Base-by-base conservation (phyloP, 1,284 basidiomycete species). In the Ganoderma leucocontextum region DNA sequence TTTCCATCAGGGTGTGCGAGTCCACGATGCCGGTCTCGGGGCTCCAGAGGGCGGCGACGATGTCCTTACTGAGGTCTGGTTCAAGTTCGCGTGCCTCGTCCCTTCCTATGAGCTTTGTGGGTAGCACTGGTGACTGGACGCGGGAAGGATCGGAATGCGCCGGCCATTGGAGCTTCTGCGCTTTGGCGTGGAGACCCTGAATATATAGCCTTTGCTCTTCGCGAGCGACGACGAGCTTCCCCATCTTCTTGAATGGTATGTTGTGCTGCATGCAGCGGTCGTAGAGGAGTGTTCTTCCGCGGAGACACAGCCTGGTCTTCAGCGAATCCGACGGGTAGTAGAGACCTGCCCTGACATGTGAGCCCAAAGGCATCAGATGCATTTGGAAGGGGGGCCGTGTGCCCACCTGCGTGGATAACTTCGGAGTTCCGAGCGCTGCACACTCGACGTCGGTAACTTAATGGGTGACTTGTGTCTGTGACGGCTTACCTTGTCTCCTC, bases 1-100 rank as follows among this genome's bases (percentile, higher is more conserved):
- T 91, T 73, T 90, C 85, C 88, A 96, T 94, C 60, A 94, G 82
- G 5, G 89, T 80, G 81, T 97, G 96, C 0, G 94, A 94, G 78
- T 97, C 94, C 2, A 99, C 82, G 70, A 99, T 98, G 1, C 97
- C 97, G 0, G 97, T 98, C 74, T 92, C 89, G 3, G 94, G 91
- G 68, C 92, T 95, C 81, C 91, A 90, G 25, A 99, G 80, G 0
- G 96, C 95, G 15, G 85, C 87, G 0, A 84, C 82, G 64, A 98
- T 93, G 55, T 89, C 83, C 2, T 79, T 75, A 0, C 93, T 92
- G 1, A 99, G 82, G 74, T 94, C 88, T 0, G 97, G 96, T 78
- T 98, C 97, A 69, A 96, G 79, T 60, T 87, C 83, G 60, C 89
- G 87, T 5, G 93, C 92, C 76, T 93, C 86, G n/a, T 88, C 84